Evolutionary conservation across 2,329 filamentous ascomycete species (phyloP).

Genomic region (Gremmenia infestans): DNA sequence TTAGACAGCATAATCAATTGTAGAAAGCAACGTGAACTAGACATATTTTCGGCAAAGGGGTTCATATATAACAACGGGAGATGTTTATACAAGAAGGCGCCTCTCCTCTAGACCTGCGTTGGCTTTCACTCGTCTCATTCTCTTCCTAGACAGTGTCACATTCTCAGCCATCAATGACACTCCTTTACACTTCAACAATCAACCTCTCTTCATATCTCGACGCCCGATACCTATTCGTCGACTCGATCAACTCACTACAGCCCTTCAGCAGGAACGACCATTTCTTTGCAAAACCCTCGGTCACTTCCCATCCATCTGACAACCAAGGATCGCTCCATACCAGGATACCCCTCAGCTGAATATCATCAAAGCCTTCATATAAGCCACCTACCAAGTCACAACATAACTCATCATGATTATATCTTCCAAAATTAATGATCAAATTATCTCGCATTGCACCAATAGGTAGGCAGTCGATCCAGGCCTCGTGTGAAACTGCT

Average conservation of each 20-base stretch:
- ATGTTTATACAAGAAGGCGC: too few relatives aligned
- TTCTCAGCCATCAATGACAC: too few relatives aligned
- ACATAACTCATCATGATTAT: conserved; percentile 10
- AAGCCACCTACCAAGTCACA: conserved; percentile 8
- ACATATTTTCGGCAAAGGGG: too few relatives aligned
- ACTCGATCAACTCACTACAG: conserved; percentile 34
- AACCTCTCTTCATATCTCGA: conserved; percentile 6
- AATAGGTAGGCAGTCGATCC: conserved; percentile 13
- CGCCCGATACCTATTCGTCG: conserved; percentile 33
- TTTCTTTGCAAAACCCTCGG: conserved; percentile 38
- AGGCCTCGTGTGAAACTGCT: conserved; percentile 4
- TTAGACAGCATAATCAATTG: too few relatives aligned
- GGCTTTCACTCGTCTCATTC: too few relatives aligned
- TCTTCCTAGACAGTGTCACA: too few relatives aligned
- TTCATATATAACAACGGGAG: too few relatives aligned
- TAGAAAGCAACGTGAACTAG: too few relatives aligned
- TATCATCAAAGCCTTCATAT: conserved; percentile 12
- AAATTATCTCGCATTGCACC: conserved; percentile 13
- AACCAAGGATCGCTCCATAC: conserved; percentile 44
- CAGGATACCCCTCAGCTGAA: conserved; percentile 8
- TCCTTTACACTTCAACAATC: conserved; percentile 2
- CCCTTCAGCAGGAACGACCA: conserved; percentile 39
- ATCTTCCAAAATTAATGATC: conserved; percentile 2
- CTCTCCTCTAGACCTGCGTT: too few relatives aligned
- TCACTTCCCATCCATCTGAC: conserved; percentile 42